Conservation (phyloP, 75 land plant genomes). For the Cupressus sempervirens region DNA sequence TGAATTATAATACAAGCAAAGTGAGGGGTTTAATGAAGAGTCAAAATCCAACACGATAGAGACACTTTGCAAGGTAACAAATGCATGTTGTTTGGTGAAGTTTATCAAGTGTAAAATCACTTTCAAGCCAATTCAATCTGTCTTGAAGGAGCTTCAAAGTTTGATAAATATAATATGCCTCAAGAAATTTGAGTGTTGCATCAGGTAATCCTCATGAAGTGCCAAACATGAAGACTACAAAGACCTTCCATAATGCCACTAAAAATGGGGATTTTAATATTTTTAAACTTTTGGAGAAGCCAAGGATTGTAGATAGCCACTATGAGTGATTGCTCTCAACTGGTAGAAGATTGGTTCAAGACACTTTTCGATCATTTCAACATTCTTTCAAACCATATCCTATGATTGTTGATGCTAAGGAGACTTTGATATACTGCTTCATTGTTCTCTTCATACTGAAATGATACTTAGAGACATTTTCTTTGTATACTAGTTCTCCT, state of each 20-base stretch:
- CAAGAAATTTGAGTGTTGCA: constrained; percentile 5
- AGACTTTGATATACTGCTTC: too few relatives aligned
- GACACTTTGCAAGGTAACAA: too few relatives aligned
- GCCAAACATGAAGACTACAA: not conserved
- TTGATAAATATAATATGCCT: not conserved
- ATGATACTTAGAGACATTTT: too few relatives aligned
- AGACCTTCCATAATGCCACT: not conserved
- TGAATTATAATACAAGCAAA: too few relatives aligned
- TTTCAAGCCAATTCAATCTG: too few relatives aligned
- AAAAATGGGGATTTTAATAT: constrained; percentile 28
- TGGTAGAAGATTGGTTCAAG: constrained; percentile 11
- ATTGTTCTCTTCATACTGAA: too few relatives aligned
- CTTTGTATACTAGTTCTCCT: too few relatives aligned
- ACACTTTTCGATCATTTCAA: constrained; percentile 15
- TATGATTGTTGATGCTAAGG: constrained; percentile 66
- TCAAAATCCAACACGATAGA: too few relatives aligned
- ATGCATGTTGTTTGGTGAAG: too few relatives aligned
- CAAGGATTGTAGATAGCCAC: constrained; percentile 20
- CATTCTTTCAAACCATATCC: constrained; percentile 48
- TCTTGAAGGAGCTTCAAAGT: constrained; percentile 5
- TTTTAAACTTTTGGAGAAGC: constrained; percentile 41
- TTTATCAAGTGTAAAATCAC: too few relatives aligned
- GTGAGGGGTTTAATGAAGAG: too few relatives aligned
- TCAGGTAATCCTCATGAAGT: constrained; percentile 1
- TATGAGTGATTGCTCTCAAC: constrained; percentile 14